Evolutionary conservation across 495 filamentous ascomycete species (phyloP).

Genomic region (Penicillium malachiteum): DNA sequence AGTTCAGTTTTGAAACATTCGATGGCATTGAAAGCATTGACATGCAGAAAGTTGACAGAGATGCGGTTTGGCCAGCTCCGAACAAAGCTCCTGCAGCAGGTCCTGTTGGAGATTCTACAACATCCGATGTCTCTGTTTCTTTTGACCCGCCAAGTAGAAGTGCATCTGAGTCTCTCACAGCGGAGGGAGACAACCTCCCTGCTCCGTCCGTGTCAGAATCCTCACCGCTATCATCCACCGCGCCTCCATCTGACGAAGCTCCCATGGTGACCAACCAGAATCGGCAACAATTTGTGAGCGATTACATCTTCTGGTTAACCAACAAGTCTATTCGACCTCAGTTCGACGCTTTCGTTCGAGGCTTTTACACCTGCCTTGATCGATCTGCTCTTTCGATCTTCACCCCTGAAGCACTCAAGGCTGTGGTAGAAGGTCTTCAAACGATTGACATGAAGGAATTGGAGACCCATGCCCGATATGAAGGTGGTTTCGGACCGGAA

Average conservation of each 20-base stretch:
- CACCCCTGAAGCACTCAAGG: conserved; percentile 66
- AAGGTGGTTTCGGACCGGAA: conserved; percentile 67
- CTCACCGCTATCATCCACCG: conserved; percentile 20
- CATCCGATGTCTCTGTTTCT: conserved; percentile 26
- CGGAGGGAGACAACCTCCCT: conserved; percentile 17
- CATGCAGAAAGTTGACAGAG: conserved; percentile 48
- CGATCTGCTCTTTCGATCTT: conserved; percentile 68
- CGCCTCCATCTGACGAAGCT: conserved; percentile 33
- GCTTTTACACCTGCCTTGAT: conserved; percentile 78
- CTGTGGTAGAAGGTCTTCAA: conserved; percentile 76
- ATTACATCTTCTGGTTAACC: conserved; percentile 86
- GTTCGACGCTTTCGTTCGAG: conserved; percentile 73
- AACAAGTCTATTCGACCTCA: conserved; percentile 74
- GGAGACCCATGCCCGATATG: conserved; percentile 67
- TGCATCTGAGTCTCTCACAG: conserved; percentile 28
- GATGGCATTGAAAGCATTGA: conserved; percentile 56
- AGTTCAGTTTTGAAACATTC: conserved; percentile 74
- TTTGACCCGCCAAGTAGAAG: conserved; percentile 13
- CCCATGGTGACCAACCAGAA: conserved; percentile 70
- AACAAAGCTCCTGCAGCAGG: neutral
- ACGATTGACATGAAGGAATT: conserved; percentile 74
- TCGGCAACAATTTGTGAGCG: conserved; percentile 73
- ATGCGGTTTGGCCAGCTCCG: conserved; percentile 38
- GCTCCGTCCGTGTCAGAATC: conserved; percentile 16
- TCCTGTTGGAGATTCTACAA: conserved; percentile 16